Base-by-base conservation (phyloP, 2,329 filamentous ascomycete species). In the Phyllosticta ampelicida region DNA sequence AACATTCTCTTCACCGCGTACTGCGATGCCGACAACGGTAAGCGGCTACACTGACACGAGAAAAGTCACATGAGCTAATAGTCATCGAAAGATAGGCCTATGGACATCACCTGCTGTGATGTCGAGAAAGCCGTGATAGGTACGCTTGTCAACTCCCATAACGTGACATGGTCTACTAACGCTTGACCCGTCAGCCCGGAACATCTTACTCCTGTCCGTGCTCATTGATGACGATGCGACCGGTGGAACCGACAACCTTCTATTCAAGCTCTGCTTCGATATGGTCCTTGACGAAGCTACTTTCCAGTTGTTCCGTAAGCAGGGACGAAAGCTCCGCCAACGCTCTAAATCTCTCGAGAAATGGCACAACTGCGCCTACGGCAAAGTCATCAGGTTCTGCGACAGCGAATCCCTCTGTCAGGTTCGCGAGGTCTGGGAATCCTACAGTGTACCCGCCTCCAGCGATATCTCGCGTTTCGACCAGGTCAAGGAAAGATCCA, bases 41-140 rank as follows among this genome's bases (percentile, higher is more conserved):
- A 44, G 36, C 3, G n/a, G n/a, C 13, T 48, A 10, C 5, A 9
- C 49, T 26, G 5, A 11, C 11, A 3, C 13, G 19, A 9, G 13
- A 26, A 51, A 5, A 10, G 3, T 51, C 18, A 26, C 51, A 23
- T 11, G 2, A 1, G 26, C 20, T 51, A 9, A 51, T 9, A n/a
- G 16, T 11, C 9, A 28, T 23, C 20, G 28, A 44, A 20, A 11
- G 48, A n/a, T 28, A 48, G 61, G 36, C 53, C n/a, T 19, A 23
- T 83, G 4, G 79, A 82, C 61, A 69, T 84, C 50, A 85, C 82
- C 1, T 81, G 76, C 58, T 84, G 81, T 65, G 81, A 85, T 64
- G 62, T 72, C 51, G 73, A 81, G 26, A 67, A 75, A 11, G 74
- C 73, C 18, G 71, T 81, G 54, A 70, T 82, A 53, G 79, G 80